Conservation (phyloP, 495 filamentous ascomycete genomes). For the Talaromyces proteolyticus region DNA sequence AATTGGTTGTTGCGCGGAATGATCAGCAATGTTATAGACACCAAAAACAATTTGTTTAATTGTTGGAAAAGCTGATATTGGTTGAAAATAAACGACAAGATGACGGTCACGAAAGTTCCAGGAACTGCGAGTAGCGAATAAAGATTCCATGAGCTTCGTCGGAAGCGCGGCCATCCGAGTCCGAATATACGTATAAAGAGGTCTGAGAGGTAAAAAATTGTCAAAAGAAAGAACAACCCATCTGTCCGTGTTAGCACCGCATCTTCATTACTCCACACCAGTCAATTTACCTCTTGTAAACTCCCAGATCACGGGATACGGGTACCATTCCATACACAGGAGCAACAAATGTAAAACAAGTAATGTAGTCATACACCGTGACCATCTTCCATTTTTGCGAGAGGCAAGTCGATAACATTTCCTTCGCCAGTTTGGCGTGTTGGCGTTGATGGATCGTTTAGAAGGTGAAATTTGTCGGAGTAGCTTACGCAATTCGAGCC, state of each 20-base stretch:
- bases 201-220: conserved; percentile 78
- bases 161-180: conserved; percentile 88
- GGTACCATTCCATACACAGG: conserved; percentile 80
- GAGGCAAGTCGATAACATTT: conserved; percentile 95
- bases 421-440: conserved; percentile 68
- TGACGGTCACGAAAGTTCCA: conserved; percentile 74
- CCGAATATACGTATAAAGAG: conserved; percentile 80
- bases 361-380: conserved; percentile 67
- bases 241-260: conserved; percentile 25
- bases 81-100: conserved; percentile 53
- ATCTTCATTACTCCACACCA: not conserved
- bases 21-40: conserved; percentile 82
- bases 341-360: conserved; percentile 79
- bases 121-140: conserved; percentile 80
- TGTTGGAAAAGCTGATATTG: conserved; percentile 58
- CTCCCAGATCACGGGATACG: conserved; percentile 62
- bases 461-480: conserved; percentile 91
- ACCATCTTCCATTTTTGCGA: conserved; percentile 93
- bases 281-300: conserved; percentile 43
- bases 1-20: conserved; percentile 97
- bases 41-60: conserved; percentile 89
- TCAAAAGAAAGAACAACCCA: conserved; percentile 76
- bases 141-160: conserved; percentile 91
- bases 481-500: conserved; percentile 91
- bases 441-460: conserved; percentile 72